Conservation (phyloP, 2,329 filamentous ascomycete genomes). For the Ceratocystis papillata region DNA sequence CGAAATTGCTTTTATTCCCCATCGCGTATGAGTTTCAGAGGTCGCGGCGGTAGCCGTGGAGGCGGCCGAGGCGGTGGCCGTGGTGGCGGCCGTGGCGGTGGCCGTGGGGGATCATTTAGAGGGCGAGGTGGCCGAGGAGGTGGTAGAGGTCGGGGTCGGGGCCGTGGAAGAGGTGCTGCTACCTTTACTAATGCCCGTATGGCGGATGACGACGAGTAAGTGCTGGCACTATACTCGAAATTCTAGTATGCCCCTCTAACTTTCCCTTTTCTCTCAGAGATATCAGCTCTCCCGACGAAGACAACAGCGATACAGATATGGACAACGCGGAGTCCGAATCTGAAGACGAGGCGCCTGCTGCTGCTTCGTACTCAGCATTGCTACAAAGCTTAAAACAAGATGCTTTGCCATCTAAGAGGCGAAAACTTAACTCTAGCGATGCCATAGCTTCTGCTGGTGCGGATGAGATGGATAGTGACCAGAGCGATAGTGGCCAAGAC, state of each 20-base stretch:
- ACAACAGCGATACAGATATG: constrained; percentile 36
- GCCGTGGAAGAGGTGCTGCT: constrained; percentile 31
- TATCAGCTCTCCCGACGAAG: constrained; percentile 34
- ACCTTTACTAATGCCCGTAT: constrained; percentile 40
- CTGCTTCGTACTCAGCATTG: constrained; percentile 45
- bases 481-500: constrained; percentile 23
- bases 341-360: constrained; percentile 33
- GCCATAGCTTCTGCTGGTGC: constrained; percentile 26
- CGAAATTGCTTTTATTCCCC: not conserved
- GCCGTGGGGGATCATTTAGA: constrained; percentile 13
- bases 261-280: not conserved
- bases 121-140: constrained; percentile 15
- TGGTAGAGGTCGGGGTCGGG: constrained; percentile 29
- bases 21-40: constrained; percentile 21
- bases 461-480: constrained; percentile 24
- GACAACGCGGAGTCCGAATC: constrained; percentile 33
- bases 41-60: constrained; percentile 25
- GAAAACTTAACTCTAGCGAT: constrained; percentile 41
- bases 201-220: constrained; percentile 34
- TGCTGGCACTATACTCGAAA: not conserved
- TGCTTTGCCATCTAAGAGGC: constrained; percentile 43
- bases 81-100: constrained; percentile 27
- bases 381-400: constrained; percentile 43
- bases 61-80: constrained; percentile 23
- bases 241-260: not conserved